phyloP scores from a whole-genome alignment of 345 rosid genomes.

The Hevea brasiliensis region DNA sequence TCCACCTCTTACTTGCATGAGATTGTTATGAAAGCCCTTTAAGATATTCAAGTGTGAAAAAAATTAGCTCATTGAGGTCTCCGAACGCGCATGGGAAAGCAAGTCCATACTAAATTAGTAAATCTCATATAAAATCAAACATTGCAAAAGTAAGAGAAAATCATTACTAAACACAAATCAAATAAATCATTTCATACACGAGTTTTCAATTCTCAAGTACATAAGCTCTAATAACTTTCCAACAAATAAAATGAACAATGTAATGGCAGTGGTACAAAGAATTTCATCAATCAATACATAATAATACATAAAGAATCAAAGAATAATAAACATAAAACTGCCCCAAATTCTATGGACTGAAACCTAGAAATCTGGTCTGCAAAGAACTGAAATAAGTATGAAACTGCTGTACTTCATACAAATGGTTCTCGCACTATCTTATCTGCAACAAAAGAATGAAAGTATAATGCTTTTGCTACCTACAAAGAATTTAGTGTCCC shows the following conservation, averaged over 20 bases:
- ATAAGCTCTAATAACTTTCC: conserved; percentile 10
- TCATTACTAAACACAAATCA: not conserved
- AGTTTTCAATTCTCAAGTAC: conserved; percentile 16
- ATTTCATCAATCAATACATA: conserved; percentile 32
- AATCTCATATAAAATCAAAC: no score
- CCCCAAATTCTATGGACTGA: conserved; percentile 21
- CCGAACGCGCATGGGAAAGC: no score
- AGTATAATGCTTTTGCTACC: conserved; percentile 48
- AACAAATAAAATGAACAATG: conserved; percentile 13
- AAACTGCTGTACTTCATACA: conserved; percentile 25
- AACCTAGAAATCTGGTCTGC: conserved; percentile 26
- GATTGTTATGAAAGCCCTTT: no score
- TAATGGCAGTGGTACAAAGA: conserved; percentile 18
- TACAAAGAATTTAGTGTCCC: conserved; percentile 49
- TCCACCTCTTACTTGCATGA: no score
- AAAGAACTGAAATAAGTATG: conserved; percentile 28
- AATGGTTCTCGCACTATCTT: conserved; percentile 30
- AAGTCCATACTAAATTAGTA: no score
- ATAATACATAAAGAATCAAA: conserved; percentile 54
- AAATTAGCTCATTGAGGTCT: no score
- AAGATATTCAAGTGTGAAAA: no score
- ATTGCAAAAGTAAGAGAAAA: no score
- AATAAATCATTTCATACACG: conserved; percentile 9
- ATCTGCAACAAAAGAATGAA: conserved; percentile 64
- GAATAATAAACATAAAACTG: conserved; percentile 29